These are phyloP conservation scores for Talaromyces sp. DNA, from an alignment of 2,329 filamentous ascomycete species.

Conservation along the genomic window DNA sequence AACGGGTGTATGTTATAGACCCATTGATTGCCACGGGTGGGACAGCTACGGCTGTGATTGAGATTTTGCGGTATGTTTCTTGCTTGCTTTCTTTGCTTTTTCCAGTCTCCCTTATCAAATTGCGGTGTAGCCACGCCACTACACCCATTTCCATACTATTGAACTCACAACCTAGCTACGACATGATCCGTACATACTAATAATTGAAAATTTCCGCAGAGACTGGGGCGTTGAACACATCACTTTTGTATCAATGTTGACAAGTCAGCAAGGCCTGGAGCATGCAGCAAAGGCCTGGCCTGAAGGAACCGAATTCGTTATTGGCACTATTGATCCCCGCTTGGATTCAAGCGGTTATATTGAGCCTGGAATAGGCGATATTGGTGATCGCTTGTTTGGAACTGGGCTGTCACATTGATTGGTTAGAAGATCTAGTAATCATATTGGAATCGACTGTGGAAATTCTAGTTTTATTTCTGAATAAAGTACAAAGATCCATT, in stretches of 20 bases:
- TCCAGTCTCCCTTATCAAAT: not conserved
- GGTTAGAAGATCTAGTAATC: not conserved
- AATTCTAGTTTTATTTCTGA: not conserved
- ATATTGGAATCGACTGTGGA: not conserved
- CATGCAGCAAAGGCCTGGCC: slow-evolving; percentile 23
- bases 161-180: not conserved
- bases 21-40: slow-evolving; percentile 27
- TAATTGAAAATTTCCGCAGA: slow-evolving; percentile 9
- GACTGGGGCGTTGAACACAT: slow-evolving; percentile 26
- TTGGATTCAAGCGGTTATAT: slow-evolving; percentile 26
- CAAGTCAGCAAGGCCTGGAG: slow-evolving; percentile 19
- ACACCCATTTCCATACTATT: not conserved
- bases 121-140: slow-evolving; percentile 10
- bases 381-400: slow-evolving; percentile 27
- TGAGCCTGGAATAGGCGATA: slow-evolving; percentile 26
- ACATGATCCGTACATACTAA: not conserved
- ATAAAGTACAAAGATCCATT: not conserved
- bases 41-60: slow-evolving; percentile 23
- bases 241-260: slow-evolving; percentile 25
- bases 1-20: slow-evolving; percentile 24
- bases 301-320: slow-evolving; percentile 23
- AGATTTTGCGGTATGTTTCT: slow-evolving; percentile 21
- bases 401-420: slow-evolving; percentile 17
- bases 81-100: slow-evolving; percentile 2
- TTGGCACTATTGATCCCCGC: slow-evolving; percentile 22